Conservation (phyloP, 139 green algal species). For the Coelastrella sp. region DNA sequence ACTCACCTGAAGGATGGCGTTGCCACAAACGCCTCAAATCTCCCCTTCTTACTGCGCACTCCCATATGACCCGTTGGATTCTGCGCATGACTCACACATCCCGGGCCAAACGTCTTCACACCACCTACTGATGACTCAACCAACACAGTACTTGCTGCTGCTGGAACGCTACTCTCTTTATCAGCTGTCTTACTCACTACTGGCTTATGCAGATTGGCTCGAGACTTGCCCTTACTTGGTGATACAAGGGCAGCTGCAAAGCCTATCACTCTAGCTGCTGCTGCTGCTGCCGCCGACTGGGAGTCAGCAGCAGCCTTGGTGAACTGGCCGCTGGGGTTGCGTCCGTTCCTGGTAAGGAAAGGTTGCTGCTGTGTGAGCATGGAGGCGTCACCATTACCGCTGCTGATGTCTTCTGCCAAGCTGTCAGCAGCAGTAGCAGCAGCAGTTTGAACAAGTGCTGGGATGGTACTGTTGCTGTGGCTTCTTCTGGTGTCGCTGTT, state of each 20-base stretch:
- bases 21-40: conserved; percentile 7
- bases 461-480: neutral
- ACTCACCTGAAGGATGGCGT: neutral
- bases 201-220: too few species aligned
- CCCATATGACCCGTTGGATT: neutral
- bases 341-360: neutral
- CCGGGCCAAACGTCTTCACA: neutral
- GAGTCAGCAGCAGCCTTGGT: neutral
- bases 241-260: too few species aligned
- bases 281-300: neutral
- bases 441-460: neutral
- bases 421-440: neutral
- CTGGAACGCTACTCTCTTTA: too few species aligned
- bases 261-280: neutral
- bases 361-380: neutral
- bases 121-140: too few species aligned
- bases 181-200: too few species aligned
- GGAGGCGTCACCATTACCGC: neutral
- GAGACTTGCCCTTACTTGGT: too few species aligned
- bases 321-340: neutral
- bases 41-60: neutral
- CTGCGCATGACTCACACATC: conserved; percentile 1
- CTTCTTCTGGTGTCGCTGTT: neutral
- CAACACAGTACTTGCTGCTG: too few species aligned
- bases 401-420: neutral